Base-by-base conservation (phyloP, 331 rosid genomes). In the Erythrophleum ivorense region DNA sequence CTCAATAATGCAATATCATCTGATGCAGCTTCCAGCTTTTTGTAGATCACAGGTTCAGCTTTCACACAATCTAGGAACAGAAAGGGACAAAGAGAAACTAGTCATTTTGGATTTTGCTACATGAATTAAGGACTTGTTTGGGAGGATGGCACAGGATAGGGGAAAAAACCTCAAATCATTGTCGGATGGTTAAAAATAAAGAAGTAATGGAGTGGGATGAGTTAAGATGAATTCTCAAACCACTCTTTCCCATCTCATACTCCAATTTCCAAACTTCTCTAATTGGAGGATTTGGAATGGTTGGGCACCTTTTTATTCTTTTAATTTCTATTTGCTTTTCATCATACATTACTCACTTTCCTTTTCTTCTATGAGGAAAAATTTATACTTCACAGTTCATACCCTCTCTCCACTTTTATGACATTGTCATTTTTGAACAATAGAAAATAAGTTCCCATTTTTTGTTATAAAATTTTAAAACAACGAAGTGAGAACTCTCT, bases 1-100 rank as follows among this genome's bases (percentile, higher is more conserved):
- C 88, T 88, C 91, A 93, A 55, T 54, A 95, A 90, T 68, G 89
- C 94, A 29, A 93, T 82, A 48, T 90, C 90, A 36, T 86, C 91
- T 7, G 88, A 9, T 36, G 87, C 62, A 29, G 90, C 79, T 86
- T 93, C 96, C 19, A 95, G 89, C 87, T 85, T 93, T 83, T 90
- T 89, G 91, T 82, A 87, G 83, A 90, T 93, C 34, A 87, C 91
- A 19, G 99, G 99, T 82, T 93, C 99, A 33, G 94, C 96, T 86
- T 92, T 90, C 75, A 88, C 94, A 78, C 98, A 95, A 84, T 95
- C 98, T 93, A 78, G 8, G 1, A 82, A 73, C 46, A 15, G 24
- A 58, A 33, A 76, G 16, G 4, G 29, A 38, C 64, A 80, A 18
- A 50, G 9, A 6, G 24, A 55, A 71, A 85, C 19, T n/a, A 50